phyloP scores from a whole-genome alignment of 805 yeast species.

The Kodamaea hsintzibuensis region DNA sequence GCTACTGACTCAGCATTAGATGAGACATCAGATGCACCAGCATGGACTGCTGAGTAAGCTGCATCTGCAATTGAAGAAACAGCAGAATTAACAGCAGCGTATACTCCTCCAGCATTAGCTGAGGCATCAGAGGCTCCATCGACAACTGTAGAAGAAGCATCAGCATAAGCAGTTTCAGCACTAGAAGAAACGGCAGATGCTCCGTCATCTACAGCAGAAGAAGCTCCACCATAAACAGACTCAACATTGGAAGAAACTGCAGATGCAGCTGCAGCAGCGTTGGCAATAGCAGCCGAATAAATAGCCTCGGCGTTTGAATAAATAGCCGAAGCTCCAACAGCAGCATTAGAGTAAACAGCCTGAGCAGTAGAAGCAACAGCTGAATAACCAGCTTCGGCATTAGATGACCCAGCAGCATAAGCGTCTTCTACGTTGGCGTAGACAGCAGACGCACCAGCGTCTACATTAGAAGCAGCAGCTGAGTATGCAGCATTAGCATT shows the following conservation, averaged over 20 bases:
- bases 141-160: neutral
- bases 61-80: conserved; percentile 1
- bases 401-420: neutral
- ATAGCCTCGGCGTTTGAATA: neutral
- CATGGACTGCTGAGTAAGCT: neutral
- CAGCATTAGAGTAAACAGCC: conserved; percentile 1
- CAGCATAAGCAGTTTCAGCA: conserved; percentile 1
- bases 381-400: neutral
- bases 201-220: conserved; percentile 5
- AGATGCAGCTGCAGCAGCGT: neutral
- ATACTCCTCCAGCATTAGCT: conserved; percentile 9
- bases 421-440: neutral
- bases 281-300: neutral
- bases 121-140: conserved; percentile 4
- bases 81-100: conserved; percentile 1
- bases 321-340: neutral
- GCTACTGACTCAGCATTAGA: neutral
- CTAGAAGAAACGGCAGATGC: conserved; percentile 10
- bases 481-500: neutral
- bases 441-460: neutral
- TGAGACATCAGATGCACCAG: neutral
- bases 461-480: neutral
- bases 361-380: conserved; percentile 4
- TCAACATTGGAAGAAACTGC: conserved; percentile 2
- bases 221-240: neutral